phyloP scores from a whole-genome alignment of 2,329 filamentous ascomycete genomes.

The Pleurostoma richardsiae region DNA sequence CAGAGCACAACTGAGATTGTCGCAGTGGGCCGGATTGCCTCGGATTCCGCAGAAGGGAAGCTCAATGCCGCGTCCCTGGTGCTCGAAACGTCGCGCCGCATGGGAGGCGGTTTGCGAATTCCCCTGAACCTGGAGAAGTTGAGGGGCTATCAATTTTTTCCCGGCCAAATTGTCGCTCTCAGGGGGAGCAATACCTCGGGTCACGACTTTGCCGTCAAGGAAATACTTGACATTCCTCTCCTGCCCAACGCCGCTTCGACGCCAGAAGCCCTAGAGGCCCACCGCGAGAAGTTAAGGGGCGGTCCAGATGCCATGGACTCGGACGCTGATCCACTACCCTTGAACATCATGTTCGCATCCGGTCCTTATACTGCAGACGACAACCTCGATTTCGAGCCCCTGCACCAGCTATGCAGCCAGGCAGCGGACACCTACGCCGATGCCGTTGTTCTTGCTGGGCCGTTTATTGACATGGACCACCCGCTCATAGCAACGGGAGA shows the following conservation, averaged over 20 bases:
- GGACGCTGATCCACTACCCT: constrained; percentile 55
- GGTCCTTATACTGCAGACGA: constrained; percentile 92
- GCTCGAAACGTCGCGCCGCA: constrained; percentile 80
- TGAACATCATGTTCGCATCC: constrained; percentile 73
- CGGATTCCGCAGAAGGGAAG: constrained; percentile 79
- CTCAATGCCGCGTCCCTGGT: constrained; percentile 82
- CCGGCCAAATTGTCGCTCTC: constrained; percentile 87
- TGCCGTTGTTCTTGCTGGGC: constrained; percentile 73
- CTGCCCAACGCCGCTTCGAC: constrained; percentile 70
- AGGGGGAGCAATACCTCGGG: constrained; percentile 84
- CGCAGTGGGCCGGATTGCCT: constrained; percentile 87
- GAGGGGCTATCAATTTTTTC: constrained; percentile 76
- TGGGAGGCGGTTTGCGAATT: constrained; percentile 76
- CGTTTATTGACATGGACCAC: constrained; percentile 89
- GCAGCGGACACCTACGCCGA: constrained; percentile 74
- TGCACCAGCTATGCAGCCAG: constrained; percentile 74
- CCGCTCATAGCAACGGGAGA: constrained; percentile 78
- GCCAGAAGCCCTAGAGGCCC: constrained; percentile 57
- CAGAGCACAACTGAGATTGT: constrained; percentile 84
- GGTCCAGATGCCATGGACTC: constrained; percentile 58
- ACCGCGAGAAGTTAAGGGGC: constrained; percentile 64
- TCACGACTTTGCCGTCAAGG: constrained; percentile 72
- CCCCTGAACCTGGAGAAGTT: constrained; percentile 72
- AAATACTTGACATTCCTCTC: constrained; percentile 70
- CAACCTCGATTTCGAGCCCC: constrained; percentile 83